Conservation (phyloP, 2,329 filamentous ascomycete species). For the Sarocladium strictum region DNA sequence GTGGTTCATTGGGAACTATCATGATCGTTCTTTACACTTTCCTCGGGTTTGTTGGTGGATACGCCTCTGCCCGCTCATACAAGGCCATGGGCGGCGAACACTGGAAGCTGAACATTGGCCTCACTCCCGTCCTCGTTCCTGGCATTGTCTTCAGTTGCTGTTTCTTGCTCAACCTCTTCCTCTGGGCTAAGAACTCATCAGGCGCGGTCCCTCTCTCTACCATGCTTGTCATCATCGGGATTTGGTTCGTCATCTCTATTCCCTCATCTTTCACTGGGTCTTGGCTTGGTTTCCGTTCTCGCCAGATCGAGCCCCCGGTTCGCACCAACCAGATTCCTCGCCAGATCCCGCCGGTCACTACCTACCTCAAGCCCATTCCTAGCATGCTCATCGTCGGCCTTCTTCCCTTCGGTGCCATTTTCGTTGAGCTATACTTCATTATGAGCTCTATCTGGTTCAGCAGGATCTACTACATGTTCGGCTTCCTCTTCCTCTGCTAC, state of each 20-base stretch:
- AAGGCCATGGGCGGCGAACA: conserved; percentile 87
- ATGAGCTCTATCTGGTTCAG: conserved; percentile 99
- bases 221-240: conserved; percentile 87
- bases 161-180: conserved; percentile 92
- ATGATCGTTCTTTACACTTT: conserved; percentile 91
- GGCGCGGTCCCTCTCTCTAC: conserved; percentile 95
- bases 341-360: conserved; percentile 80
- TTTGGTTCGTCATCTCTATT: conserved; percentile 97
- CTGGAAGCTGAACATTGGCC: conserved; percentile 89
- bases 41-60: conserved; percentile 88
- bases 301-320: conserved; percentile 69
- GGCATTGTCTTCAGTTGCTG: conserved; percentile 80
- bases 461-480: conserved; percentile 99
- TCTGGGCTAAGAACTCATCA: conserved; percentile 88
- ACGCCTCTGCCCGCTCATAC: conserved; percentile 84
- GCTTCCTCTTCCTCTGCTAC: conserved; percentile 96
- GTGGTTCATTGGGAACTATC: conserved; percentile 86
- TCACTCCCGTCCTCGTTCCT: conserved; percentile 82
- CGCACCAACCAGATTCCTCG: conserved; percentile 97
- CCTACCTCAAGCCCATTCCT: conserved; percentile 79
- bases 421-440: conserved; percentile 98
- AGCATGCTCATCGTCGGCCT: conserved; percentile 90
- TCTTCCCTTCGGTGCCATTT: conserved; percentile 92
- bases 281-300: conserved; percentile 83
- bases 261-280: conserved; percentile 85